A percentile compares a stretch with the other conserved stretches of the same genome.
Evolutionary conservation across 805 yeast genomes (phyloP).

Genomic region (Soucietia sequanensis): DNA sequence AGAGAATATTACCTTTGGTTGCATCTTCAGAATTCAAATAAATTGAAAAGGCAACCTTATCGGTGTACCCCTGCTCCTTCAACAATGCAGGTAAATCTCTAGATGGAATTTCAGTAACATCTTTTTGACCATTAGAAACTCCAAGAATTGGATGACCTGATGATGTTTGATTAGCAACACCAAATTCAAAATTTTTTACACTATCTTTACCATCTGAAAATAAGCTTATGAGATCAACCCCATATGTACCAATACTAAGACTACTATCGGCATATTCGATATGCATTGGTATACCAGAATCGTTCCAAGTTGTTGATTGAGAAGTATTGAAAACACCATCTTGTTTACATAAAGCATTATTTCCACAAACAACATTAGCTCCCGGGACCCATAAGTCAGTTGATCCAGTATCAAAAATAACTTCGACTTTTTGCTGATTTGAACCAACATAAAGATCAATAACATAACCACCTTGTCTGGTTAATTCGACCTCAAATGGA

Average conservation of each 20-base stretch:
- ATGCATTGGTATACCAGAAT: conserved; percentile 15
- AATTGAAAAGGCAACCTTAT: conserved; percentile 34
- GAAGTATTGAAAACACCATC: conserved; percentile 39
- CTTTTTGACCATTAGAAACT: conserved; percentile 10
- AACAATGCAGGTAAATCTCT: conserved; percentile 49
- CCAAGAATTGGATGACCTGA: conserved; percentile 18
- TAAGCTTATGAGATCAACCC: conserved; percentile 20
- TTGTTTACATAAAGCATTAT: conserved; percentile 4
- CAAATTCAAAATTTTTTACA: conserved; percentile 8
- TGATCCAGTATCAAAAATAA: conserved; percentile 23
- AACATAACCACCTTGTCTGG: too few relatives aligned
- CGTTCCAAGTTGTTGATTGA: conserved; percentile 29
- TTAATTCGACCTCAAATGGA: too few relatives aligned
- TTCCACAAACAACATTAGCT: conserved; percentile 1
- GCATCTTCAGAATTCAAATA: conserved; percentile 27
- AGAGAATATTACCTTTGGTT: conserved; percentile 28
- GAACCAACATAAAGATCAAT: conserved; percentile 10
- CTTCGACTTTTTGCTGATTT: conserved; percentile 14
- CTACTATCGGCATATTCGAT: conserved; percentile 39
- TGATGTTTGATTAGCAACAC: conserved; percentile 7
- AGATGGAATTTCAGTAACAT: background rate
- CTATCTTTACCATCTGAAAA: conserved; percentile 2
- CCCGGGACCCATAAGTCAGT: conserved; percentile 23
- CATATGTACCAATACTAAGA: conserved; percentile 46
- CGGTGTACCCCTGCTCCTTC: conserved; percentile 28